Percentiles rank a stretch among this genome's conserved stretches.
Conservation (phyloP, 2,329 filamentous ascomycete genomes). For the Delphinella strobiligena region DNA sequence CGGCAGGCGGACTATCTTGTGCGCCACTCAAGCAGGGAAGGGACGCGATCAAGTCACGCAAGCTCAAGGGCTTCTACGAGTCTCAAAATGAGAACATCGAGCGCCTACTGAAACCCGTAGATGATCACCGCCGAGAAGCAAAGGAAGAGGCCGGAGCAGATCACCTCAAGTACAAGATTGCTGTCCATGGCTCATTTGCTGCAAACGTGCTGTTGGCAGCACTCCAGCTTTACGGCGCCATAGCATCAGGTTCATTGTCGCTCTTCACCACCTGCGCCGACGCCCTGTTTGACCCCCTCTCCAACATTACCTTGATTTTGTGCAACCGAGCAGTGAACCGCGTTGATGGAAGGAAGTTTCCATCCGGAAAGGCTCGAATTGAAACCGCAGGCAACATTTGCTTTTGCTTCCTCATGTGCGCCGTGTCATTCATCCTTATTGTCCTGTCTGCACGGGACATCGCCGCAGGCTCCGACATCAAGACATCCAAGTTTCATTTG, state of each 20-base stretch:
- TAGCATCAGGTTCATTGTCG: slow-evolving; percentile 78
- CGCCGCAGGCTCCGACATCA: slow-evolving; percentile 34
- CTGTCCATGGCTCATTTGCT: slow-evolving; percentile 54
- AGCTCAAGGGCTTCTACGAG: slow-evolving; percentile 73
- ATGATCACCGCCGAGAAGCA: slow-evolving; percentile 76
- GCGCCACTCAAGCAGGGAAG: slow-evolving; percentile 29
- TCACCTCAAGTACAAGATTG: slow-evolving; percentile 62
- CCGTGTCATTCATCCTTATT: slow-evolving; percentile 85
- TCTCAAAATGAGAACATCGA: slow-evolving; percentile 89
- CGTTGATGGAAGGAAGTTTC: slow-evolving; percentile 77
- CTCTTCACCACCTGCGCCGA: slow-evolving; percentile 98
- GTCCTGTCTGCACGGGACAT: slow-evolving; percentile 72
- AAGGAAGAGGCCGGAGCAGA: slow-evolving; percentile 71
- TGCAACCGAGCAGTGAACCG: slow-evolving; percentile 78
- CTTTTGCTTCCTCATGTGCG: slow-evolving; percentile 92
- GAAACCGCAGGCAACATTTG: slow-evolving; percentile 93
- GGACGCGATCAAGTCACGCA: slow-evolving; percentile 35
- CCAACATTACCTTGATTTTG: slow-evolving; percentile 76
- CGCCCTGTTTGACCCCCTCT: slow-evolving; percentile 82
- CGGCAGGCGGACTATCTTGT: slow-evolving; percentile 13
- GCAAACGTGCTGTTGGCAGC: slow-evolving; percentile 70
- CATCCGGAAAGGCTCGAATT: slow-evolving; percentile 83
- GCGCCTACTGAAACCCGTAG: slow-evolving; percentile 79
- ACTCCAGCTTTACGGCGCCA: slow-evolving; percentile 80
- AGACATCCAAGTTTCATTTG: slow-evolving; percentile 50